Base-by-base conservation (phyloP, 2,329 filamentous ascomycete species). In the Diaporthe australafricana region DNA sequence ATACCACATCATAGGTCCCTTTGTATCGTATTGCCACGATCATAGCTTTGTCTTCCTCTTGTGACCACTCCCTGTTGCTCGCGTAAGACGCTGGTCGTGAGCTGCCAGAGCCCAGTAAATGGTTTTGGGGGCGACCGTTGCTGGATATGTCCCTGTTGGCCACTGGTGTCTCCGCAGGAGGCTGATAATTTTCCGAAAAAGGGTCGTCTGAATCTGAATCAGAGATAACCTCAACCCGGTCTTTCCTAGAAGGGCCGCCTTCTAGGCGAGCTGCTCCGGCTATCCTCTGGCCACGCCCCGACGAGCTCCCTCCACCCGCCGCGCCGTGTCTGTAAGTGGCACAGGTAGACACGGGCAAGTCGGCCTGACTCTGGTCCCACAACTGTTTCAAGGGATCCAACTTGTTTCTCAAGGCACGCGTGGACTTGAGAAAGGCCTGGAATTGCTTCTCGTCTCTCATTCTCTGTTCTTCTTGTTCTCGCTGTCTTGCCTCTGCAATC, bases 1-100 rank as follows among this genome's bases (percentile, higher is more conserved):
- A 53, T 32, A 17, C 42, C 25, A 53, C 25, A 48, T 74, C 60
- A 25, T 60, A 70, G 8, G 57, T 40, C 14, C 47, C 27, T 5
- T 40, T n/a, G 45, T 65, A 60, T 5, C 55, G n/a, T 16, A 73
- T 60, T 2, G 68, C 20, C 38, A 22, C 40, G 22, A 56, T 35
- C 25, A 71, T 32, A 7, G 40, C 32, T 40, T 57, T 40, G 17
- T 70, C 65, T 30, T 74, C 68, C 25, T 45, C 16, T n/a, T 50
- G 11, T 20, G 65, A 35, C 73, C 68, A 74, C 20, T 55, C 17
- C 27, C 32, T 38, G 40, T n/a, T n/a, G n/a, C 20, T n/a, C 20
- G 35, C 40, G 14, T 53, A 25, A 27, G 32, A 45, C 20, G 53
- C 9, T 48, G 9, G 60, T 14, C 8, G 32, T 7, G 25, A 14